These are phyloP conservation scores for Cenchrus americanus DNA, from an alignment of 176 grass and related monocot genomes.

Conservation along the genomic window DNA sequence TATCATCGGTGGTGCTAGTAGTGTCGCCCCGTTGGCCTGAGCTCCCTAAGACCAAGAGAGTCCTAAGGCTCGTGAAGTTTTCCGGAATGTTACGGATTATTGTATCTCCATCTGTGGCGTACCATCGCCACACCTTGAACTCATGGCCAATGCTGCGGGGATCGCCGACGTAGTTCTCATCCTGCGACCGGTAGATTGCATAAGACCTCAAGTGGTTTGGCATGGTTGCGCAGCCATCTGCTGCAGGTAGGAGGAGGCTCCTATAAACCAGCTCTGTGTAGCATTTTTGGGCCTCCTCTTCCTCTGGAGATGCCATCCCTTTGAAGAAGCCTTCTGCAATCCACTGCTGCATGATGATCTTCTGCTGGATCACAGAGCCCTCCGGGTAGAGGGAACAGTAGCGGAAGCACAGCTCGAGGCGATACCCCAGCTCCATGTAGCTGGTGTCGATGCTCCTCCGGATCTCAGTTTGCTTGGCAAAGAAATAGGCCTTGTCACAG, in stretches of 20 bases:
- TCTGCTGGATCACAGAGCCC: background rate
- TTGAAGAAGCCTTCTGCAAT: conserved; percentile 19
- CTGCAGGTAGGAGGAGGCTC: background rate
- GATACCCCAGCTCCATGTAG: background rate
- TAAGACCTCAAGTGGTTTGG: background rate
- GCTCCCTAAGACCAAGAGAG: conserved; percentile 8
- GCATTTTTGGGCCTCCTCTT: background rate
- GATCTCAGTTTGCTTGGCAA: background rate
- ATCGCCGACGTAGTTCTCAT: conserved; percentile 8
- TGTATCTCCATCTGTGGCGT: background rate
- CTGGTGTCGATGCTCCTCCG: background rate
- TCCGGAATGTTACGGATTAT: background rate
- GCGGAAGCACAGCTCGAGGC: background rate
- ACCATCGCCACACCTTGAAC: background rate
- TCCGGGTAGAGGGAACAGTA: conserved; percentile 5
- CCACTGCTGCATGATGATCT: background rate
- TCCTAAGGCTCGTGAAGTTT: background rate
- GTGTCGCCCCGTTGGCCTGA: background rate
- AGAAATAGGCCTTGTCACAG: background rate
- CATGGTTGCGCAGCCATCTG: background rate
- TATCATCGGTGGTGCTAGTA: too few relatives aligned
- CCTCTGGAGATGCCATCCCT: background rate
- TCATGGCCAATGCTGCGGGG: background rate
- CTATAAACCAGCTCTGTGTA: background rate
- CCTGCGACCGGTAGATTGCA: background rate